Conservation (phyloP, 192 early-diverging fungal genomes). For the Rhizophagus clarus region DNA sequence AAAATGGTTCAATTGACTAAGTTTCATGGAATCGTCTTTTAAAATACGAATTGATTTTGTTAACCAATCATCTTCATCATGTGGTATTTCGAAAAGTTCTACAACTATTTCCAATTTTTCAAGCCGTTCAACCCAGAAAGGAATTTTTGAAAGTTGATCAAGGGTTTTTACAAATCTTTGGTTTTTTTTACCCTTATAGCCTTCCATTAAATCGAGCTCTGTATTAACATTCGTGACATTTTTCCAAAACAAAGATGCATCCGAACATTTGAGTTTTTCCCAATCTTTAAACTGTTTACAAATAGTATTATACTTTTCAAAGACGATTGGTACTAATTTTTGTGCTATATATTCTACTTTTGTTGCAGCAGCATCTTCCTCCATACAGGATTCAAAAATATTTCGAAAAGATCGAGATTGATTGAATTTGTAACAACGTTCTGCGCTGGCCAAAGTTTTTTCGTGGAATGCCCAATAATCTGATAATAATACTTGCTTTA, state of each 20-base stretch:
- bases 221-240: slow-evolving; percentile 1
- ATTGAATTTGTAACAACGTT: background rate
- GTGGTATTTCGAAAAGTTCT: background rate
- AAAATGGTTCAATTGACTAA: background rate
- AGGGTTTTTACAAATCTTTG: background rate
- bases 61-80: slow-evolving; percentile 1
- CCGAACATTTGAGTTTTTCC: slow-evolving; percentile 6
- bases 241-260: slow-evolving; percentile 3
- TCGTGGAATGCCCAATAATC: background rate
- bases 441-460: background rate
- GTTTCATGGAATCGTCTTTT: background rate
- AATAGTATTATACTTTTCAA: background rate
- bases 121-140: background rate
- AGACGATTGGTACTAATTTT: background rate
- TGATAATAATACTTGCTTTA: background rate
- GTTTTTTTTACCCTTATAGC: too few relatives aligned
- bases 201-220: slow-evolving; percentile 19
- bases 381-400: background rate
- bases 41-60: background rate
- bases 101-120: background rate
- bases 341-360: background rate
- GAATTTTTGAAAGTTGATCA: slow-evolving; percentile 9
- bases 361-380: background rate
- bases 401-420: slow-evolving; percentile 7
- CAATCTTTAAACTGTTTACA: background rate